These are phyloP conservation scores for Cynara cardunculus DNA, from an alignment of 129 eudicot genomes.

Conservation along the genomic window DNA sequence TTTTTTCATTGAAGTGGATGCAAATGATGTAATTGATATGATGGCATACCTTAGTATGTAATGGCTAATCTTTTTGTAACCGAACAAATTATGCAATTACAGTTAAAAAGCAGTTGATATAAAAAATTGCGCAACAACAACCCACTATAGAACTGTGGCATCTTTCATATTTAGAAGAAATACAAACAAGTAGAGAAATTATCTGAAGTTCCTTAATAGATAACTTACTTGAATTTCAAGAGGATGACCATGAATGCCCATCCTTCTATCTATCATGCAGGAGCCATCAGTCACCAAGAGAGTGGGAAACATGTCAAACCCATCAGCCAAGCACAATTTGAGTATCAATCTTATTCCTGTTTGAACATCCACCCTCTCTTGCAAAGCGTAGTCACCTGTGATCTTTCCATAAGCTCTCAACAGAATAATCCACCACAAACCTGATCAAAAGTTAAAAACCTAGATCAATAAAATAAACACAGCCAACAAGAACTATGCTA, in stretches of 20 bases:
- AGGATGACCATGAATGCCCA: constrained; percentile 96
- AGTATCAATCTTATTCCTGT: constrained; percentile 78
- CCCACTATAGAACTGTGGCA: neutral
- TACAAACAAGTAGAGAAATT: neutral
- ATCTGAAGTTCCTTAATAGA: neutral
- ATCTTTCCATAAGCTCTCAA: constrained; percentile 79
- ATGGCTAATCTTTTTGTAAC: neutral
- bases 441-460: constrained; percentile 28
- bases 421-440: constrained; percentile 91
- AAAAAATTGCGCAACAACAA: neutral
- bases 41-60: neutral
- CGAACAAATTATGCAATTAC: neutral
- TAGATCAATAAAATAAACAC: neutral
- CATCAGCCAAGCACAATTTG: constrained; percentile 75
- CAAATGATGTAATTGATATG: neutral
- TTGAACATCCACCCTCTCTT: constrained; percentile 83
- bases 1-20: neutral
- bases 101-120: neutral
- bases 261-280: constrained; percentile 88
- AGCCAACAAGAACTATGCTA: neutral
- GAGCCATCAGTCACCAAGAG: constrained; percentile 89
- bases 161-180: neutral
- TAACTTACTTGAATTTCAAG: constrained; percentile 84
- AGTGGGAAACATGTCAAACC: constrained; percentile 95
- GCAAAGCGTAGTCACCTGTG: constrained; percentile 70